Evolutionary conservation across 192 early-diverging fungal species (phyloP), one percentile per base, ranked within the genome.

Genomic region (Allomyces macrogynus): DNA sequence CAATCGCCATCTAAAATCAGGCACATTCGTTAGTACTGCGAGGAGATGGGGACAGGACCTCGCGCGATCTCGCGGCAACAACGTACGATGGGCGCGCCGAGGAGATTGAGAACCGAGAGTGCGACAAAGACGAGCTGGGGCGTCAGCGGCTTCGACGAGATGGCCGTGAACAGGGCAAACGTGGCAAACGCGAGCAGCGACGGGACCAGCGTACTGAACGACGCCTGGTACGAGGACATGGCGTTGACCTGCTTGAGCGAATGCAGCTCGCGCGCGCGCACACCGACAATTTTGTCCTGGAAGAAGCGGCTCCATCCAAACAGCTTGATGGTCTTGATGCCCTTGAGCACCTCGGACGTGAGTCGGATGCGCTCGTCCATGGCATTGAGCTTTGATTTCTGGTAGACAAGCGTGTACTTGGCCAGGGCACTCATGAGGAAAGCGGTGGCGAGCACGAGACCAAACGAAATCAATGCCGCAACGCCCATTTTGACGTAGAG

Each of bases 361-460:
- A 75, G 25, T 64, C 67, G 64, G 20, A 76, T 61, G 9, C 75
- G 75, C 24, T 73, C 60, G 64, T 76, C 75, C 68, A 70, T 72
- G 10, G 70, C 68, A 0, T 24, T 27, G 62, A 75, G 57, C 25
- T 69, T 73, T 24, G 63, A 66, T 9, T 16, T 42, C 20, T 73
- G 63, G 43, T 63, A 72, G 10, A 62, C 27, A 3, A 61, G 60
- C 0, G 66, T 69, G 20, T 69, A 66, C 67, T 75, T 73, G 23
- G 69, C 67, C 14, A 75, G 66, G 4, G 71, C n/a, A 0, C 67
- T 66, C 22, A 75, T 27, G 18, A 76, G 23, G 24, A 64, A 61
- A 10, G 69, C 32, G 42, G 72, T 62, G 1, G 11, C 27, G 18
- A 72, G n/a, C 4, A 73, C 61, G 1, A 71, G 66, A 3, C 65